phyloP scores from a whole-genome alignment of 2,329 filamentous ascomycete genomes.

The Atkinsonella texensis region DNA sequence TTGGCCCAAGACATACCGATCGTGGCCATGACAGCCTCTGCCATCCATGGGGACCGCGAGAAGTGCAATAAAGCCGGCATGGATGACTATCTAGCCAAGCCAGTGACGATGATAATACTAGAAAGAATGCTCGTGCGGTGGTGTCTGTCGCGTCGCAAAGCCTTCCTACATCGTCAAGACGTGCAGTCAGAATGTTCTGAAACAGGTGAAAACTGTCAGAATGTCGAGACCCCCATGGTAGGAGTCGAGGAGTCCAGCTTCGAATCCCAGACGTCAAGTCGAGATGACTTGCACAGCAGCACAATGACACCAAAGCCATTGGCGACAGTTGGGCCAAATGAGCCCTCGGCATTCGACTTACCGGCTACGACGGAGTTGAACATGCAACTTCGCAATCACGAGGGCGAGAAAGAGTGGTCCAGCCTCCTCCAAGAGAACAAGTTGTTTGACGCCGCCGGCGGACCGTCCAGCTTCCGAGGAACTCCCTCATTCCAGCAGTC shows the following conservation, averaged over 20 bases:
- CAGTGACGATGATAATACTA: slow-evolving; percentile 54
- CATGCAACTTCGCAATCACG: slow-evolving; percentile 21
- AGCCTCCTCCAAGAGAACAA: slow-evolving; percentile 35
- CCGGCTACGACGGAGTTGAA: slow-evolving; percentile 19
- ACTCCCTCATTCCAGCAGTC: slow-evolving; percentile 22
- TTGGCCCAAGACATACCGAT: slow-evolving; percentile 55
- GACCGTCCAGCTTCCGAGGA: slow-evolving; percentile 19
- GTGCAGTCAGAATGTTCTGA: slow-evolving; percentile 34
- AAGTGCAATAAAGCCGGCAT: slow-evolving; percentile 64
- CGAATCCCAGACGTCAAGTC: slow-evolving; percentile 6
- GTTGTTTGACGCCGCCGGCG: slow-evolving; percentile 33
- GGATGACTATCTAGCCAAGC: slow-evolving; percentile 66
- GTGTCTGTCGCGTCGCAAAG: slow-evolving; percentile 30
- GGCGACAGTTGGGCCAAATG: slow-evolving; percentile 23
- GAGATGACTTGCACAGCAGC: slow-evolving; percentile 19
- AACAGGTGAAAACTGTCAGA: slow-evolving; percentile 29
- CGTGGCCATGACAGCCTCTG: slow-evolving; percentile 71
- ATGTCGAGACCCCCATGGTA: slow-evolving; percentile 27
- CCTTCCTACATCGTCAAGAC: slow-evolving; percentile 12
- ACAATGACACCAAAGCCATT: slow-evolving; percentile 30
- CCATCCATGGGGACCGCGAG: slow-evolving; percentile 64
- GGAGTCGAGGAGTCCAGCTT: slow-evolving; percentile 18
- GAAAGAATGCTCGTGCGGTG: slow-evolving; percentile 63
- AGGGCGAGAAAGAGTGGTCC: slow-evolving; percentile 28
- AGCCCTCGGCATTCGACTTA: slow-evolving; percentile 31